Percentiles rank a stretch among this genome's conserved stretches.
Conservation (phyloP, 2,329 filamentous ascomycete genomes). For the Lachnellula hyalina region DNA sequence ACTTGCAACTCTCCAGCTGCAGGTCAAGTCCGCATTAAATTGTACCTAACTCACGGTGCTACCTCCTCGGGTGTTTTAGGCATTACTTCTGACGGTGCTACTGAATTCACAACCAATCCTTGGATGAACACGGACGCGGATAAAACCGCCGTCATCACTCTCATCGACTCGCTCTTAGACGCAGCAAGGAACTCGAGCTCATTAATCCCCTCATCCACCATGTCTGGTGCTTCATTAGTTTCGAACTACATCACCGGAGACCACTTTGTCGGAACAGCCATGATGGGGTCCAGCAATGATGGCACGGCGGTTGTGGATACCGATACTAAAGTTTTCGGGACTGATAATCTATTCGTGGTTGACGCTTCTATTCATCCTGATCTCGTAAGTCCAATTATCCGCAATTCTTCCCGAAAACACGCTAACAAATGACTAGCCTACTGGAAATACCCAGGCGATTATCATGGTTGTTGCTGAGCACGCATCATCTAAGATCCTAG, state of each 20-base stretch:
- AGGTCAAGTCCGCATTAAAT: conserved; percentile 41
- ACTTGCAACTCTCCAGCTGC: conserved; percentile 40
- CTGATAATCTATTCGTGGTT: conserved; percentile 62
- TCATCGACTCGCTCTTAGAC: conserved; percentile 45
- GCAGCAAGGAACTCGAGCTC: conserved; percentile 50
- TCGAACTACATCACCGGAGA: conserved; percentile 19
- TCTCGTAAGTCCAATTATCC: conserved; percentile 18
- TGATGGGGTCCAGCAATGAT: conserved; percentile 52
- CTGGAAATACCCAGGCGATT: conserved; percentile 61
- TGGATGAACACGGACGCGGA: conserved; percentile 52
- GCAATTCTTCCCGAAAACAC: background rate
- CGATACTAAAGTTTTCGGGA: conserved; percentile 59
- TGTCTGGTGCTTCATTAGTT: conserved; percentile 6
- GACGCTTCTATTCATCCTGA: conserved; percentile 65
- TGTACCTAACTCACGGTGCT: conserved; percentile 47
- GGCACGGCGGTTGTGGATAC: conserved; percentile 56
- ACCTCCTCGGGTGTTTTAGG: conserved; percentile 41
- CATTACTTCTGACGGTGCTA: conserved; percentile 37
- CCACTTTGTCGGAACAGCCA: conserved; percentile 53
- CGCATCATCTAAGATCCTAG: conserved; percentile 48
- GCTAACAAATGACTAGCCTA: conserved; percentile 39
- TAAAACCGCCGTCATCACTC: conserved; percentile 44
- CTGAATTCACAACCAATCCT: conserved; percentile 33
- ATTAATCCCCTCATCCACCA: conserved; percentile 28
- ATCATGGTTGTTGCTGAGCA: conserved; percentile 63